These are phyloP conservation scores for Rehmannia glutinosa DNA, from an alignment of 257 asterid genomes.

Conservation along the genomic window DNA sequence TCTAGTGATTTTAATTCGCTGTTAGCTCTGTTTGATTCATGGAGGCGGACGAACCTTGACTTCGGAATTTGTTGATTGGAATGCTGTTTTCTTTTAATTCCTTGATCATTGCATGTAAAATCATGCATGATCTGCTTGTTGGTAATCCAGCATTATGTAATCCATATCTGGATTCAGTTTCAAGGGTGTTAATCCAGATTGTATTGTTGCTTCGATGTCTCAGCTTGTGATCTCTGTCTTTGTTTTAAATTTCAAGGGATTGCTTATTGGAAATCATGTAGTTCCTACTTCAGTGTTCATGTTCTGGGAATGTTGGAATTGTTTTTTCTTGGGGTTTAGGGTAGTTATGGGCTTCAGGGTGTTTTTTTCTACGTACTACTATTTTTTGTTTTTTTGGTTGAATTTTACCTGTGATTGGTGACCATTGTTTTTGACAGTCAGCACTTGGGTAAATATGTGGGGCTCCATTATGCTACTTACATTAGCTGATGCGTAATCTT, in stretches of 20 bases:
- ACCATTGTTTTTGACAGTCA: too few relatives aligned
- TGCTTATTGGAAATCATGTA: background rate
- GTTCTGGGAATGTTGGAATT: constrained; percentile 4
- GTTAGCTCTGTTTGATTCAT: background rate
- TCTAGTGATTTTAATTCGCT: background rate
- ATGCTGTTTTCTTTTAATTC: background rate
- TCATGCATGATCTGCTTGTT: constrained; percentile 23
- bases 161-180: background rate
- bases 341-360: background rate
- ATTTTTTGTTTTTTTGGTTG: too few relatives aligned
- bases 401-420: too few relatives aligned
- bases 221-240: background rate
- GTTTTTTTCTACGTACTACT: background rate
- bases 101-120: constrained; percentile 18
- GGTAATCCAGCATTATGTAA: background rate
- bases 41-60: constrained; percentile 1
- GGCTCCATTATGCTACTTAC: too few relatives aligned
- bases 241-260: background rate
- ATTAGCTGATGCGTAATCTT: too few relatives aligned
- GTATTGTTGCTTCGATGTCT: background rate
- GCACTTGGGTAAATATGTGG: too few relatives aligned
- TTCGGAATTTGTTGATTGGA: constrained; percentile 1
- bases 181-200: background rate
- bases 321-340: background rate
- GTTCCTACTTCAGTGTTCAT: background rate